Conservation (phyloP, 352 stramenopile species). For the Phytophthora chlamydospora region DNA sequence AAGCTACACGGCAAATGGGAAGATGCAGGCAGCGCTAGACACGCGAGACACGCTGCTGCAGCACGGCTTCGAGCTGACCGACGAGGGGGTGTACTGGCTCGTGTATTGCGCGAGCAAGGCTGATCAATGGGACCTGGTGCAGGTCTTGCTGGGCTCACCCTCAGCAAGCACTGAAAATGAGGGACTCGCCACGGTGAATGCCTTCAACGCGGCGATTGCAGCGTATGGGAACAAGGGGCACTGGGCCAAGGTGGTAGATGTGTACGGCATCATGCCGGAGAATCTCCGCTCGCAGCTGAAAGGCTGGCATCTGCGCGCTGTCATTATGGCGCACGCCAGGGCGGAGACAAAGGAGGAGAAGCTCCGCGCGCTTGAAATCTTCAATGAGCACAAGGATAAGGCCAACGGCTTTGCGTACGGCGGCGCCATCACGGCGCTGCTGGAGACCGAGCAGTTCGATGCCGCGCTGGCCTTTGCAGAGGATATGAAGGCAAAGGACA, state of each 20-base stretch:
- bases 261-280: slow-evolving; percentile 62
- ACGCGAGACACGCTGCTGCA: slow-evolving; percentile 57
- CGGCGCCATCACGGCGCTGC: slow-evolving; percentile 47
- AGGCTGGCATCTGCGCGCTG: slow-evolving; percentile 53
- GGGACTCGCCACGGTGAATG: slow-evolving; percentile 49
- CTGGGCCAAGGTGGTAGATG: slow-evolving; percentile 53
- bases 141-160: slow-evolving; percentile 40
- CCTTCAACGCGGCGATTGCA: slow-evolving; percentile 71
- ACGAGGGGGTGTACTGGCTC: slow-evolving; percentile 69
- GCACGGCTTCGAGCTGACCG: slow-evolving; percentile 54
- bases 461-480: slow-evolving; percentile 41
- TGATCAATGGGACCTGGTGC: slow-evolving; percentile 54
- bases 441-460: slow-evolving; percentile 54
- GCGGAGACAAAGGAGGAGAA: slow-evolving; percentile 34
- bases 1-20: slow-evolving; percentile 60
- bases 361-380: slow-evolving; percentile 52
- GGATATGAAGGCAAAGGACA: slow-evolving; percentile 48
- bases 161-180: slow-evolving; percentile 22
- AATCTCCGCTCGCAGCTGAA: slow-evolving; percentile 38
- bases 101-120: slow-evolving; percentile 67
- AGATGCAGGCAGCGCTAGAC: slow-evolving; percentile 60
- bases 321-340: slow-evolving; percentile 70
- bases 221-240: slow-evolving; percentile 66
- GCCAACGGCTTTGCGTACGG: slow-evolving; percentile 63
- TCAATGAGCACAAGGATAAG: slow-evolving; percentile 36